Evolutionary conservation across 2,329 filamentous ascomycete genomes (phyloP).

Genomic region (Trichoderma sp.): DNA sequence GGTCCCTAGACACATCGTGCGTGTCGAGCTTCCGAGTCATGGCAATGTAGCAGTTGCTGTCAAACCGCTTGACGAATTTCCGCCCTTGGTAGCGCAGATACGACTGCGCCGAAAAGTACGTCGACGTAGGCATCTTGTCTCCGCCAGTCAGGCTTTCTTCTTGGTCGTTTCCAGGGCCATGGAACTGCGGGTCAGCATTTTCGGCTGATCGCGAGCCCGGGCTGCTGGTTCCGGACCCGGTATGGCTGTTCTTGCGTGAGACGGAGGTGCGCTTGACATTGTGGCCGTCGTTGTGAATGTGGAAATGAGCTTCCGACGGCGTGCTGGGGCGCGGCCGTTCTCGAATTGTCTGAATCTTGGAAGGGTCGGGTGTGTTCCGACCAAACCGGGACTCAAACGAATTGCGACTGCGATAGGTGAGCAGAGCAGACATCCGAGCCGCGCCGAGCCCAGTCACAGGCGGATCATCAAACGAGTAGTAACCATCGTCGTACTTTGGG

Average conservation of each 20-base stretch:
- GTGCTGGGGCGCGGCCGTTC: constrained; percentile 58
- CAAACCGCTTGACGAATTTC: constrained; percentile 96
- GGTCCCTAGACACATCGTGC: constrained; percentile 84
- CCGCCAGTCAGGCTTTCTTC: constrained; percentile 48
- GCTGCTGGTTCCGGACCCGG: constrained; percentile 31
- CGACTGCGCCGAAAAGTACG: constrained; percentile 97
- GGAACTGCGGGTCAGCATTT: constrained; percentile 62
- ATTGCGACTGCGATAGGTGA: constrained; percentile 94
- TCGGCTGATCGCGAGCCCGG: constrained; percentile 26
- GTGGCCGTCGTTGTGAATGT: constrained; percentile 81
- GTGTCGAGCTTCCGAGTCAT: constrained; percentile 98
- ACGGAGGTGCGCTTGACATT: constrained; percentile 53
- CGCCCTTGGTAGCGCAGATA: constrained; percentile 94
- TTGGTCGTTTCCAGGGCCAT: constrained; percentile 50
- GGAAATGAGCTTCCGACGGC: constrained; percentile 69
- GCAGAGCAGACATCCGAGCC: constrained; percentile 90
- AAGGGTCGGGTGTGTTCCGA: constrained; percentile 83
- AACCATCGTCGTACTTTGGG: constrained; percentile 96
- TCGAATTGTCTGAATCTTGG: constrained; percentile 78
- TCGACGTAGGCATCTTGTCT: constrained; percentile 57
- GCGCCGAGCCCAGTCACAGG: constrained; percentile 84
- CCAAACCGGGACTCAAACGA: constrained; percentile 96
- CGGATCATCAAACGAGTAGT: constrained; percentile 84
- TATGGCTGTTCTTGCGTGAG: constrained; percentile 47
- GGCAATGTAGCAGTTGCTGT: constrained; percentile 98